Base-by-base conservation (phyloP, 202 grass and related monocot species). In the Setaria viridis region DNA sequence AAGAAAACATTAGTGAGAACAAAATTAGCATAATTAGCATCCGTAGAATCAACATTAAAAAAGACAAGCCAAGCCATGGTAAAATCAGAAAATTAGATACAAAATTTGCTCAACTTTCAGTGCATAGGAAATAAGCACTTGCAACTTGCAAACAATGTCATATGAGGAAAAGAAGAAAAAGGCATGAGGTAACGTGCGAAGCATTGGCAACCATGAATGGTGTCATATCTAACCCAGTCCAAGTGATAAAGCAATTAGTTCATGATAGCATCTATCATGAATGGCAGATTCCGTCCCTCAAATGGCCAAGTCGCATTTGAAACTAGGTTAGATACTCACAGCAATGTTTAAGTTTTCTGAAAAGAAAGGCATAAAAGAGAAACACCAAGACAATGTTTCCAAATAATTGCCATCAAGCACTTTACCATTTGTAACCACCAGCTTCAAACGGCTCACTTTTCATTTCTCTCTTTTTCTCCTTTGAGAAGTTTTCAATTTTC, bases 401-500 rank as follows among this genome's bases (percentile, higher is more conserved):
- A 83, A 60, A 77, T 32, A 77, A 80, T 33, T 72, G 56, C 3
- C 50, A 58, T 75, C 21, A 70, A 48, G 67, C 16, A 76, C 42
- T 77, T 91, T 97, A 97, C 95, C 95, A 97, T 87, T 97, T 94
- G 85, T 91, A 97, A 67, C 92, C 92, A 80, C 95, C 95, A 83
- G 92, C 92, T 87, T 97, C 95, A 88, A 97, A 97, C 72, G 92
- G 90, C 16, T 97, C 90, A 11, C 95, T 97, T 84, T 90, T 88
- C 90, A 97, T 92, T 88, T 97, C 95, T 94, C 90, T 94, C 84
- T 94, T 94, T 74, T 94, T 93, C 76, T 94, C 90, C 83, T 94
- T 97, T 57, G 95, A 97, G 88, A 97, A 97, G 85, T 94, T 94
- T 80, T 93, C 90, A 30, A 97, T 94, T 88, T 84, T 97, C 95